Evolutionary conservation across 139 green algal species (phyloP), one percentile per base, ranked within the genome.

Genomic region (Coccomyxa sp.): DNA sequence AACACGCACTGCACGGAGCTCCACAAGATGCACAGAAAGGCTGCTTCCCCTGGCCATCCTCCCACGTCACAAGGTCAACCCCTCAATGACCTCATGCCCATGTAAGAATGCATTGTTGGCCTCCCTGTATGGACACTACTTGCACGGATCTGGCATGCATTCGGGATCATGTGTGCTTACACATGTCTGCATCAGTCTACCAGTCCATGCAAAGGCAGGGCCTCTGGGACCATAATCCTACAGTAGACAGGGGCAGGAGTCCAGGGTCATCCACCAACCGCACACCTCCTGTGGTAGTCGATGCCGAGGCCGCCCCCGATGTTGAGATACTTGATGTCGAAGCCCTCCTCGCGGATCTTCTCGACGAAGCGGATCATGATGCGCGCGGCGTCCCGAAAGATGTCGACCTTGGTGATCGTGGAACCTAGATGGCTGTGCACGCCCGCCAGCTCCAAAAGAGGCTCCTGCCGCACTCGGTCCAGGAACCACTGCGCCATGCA

Each of bases 241-340:
- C n/a, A n/a, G n/a, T n/a, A n/a, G n/a, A n/a, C n/a, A n/a, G n/a
- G n/a, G n/a, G n/a, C n/a, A n/a, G n/a, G n/a, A n/a, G n/a, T n/a
- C 22, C 2, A 64, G 27, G 50, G 50, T 64, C 2, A 22, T 22
- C 22, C 50, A 64, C 18, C 4, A 64, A 22, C 2, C 22, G 50
- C 70, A 24, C 79, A 85, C 86, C 89, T 83, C 82, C 90, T 90
- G 41, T 89, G 78, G 86, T 98, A 98, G 83, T 98, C 95, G 76
- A 98, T 97, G 86, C 95, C 95, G 68, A 99, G 92, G 22, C 95
- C 95, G 34, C 95, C 95, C 12, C 95, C 95, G 64, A 99, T 98
- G 90, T 99, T 98, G 31, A 99, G 87, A 87, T 97, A 98, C 80
- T 91, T 76, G 12, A 89, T 58, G 72, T 96, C 75, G 87, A 99